Evolutionary conservation across 75 land plant genomes (phyloP).

Genomic region (Chamaecyparis obtusa): DNA sequence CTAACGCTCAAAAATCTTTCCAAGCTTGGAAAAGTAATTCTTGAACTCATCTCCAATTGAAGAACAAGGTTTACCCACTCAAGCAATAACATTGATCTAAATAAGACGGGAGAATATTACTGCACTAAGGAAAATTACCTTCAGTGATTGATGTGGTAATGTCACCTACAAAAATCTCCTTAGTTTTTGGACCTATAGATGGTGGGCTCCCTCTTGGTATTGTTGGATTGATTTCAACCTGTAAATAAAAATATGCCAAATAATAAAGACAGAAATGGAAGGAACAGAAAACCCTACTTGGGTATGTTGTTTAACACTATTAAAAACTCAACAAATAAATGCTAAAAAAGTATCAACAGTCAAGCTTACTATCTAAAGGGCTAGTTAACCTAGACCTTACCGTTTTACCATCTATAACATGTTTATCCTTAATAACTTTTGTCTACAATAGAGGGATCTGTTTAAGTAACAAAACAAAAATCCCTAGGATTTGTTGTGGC

Average conservation of each 20-base stretch:
- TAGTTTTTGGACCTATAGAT: constrained; percentile 77
- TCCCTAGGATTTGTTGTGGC: constrained; percentile 53
- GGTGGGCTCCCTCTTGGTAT: constrained; percentile 68
- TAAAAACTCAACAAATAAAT: background rate
- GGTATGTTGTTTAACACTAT: background rate
- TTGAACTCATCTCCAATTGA: constrained; percentile 74
- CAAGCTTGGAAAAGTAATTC: constrained; percentile 66
- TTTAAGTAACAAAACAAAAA: constrained; percentile 56
- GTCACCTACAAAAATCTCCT: constrained; percentile 93
- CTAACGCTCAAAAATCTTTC: constrained; percentile 73
- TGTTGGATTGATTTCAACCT: constrained; percentile 91
- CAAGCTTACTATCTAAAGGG: background rate
- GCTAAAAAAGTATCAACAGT: background rate
- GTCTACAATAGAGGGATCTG: constrained; percentile 47
- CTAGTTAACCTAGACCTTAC: constrained; percentile 22
- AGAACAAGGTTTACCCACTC: background rate
- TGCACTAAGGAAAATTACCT: constrained; percentile 35
- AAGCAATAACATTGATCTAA: background rate
- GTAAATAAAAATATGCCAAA: constrained; percentile 8
- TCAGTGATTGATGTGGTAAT: constrained; percentile 73
- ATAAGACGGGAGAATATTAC: background rate
- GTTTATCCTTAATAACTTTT: constrained; percentile 45
- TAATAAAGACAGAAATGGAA: background rate
- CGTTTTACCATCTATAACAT: constrained; percentile 48
- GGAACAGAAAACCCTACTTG: background rate